These are phyloP conservation scores for Mallotus nudiflorus DNA, from an alignment of 345 rosid genomes.

Conservation along the genomic window DNA sequence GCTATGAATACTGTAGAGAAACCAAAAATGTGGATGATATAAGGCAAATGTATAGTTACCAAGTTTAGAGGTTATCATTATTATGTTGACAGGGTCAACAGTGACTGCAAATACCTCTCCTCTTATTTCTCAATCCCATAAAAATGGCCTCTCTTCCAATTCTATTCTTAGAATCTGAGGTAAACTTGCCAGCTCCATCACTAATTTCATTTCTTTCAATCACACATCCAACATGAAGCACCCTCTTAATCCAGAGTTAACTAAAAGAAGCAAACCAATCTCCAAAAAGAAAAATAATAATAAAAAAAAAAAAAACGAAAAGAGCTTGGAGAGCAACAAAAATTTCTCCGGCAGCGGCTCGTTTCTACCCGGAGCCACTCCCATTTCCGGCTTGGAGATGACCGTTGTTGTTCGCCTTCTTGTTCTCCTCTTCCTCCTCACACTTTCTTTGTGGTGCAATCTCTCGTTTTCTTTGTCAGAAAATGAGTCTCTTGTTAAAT, in stretches of 20 bases:
- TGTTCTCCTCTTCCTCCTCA: slow-evolving; percentile 19
- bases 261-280: slow-evolving; percentile 21
- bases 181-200: slow-evolving; percentile 34
- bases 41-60: background rate
- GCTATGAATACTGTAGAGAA: background rate
- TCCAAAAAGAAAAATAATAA: slow-evolving; percentile 9
- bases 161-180: slow-evolving; percentile 43
- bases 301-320: background rate
- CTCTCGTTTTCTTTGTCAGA: slow-evolving; percentile 21
- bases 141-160: background rate
- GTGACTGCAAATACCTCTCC: slow-evolving; percentile 9
- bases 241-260: slow-evolving; percentile 22
- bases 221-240: slow-evolving; percentile 27
- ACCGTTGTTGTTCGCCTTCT: slow-evolving; percentile 45
- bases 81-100: slow-evolving; percentile 16
- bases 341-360: slow-evolving; percentile 52
- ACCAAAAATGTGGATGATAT: background rate
- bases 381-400: slow-evolving; percentile 43
- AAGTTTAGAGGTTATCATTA: background rate
- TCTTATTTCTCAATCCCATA: background rate
- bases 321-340: slow-evolving; percentile 20
- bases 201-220: slow-evolving; percentile 23
- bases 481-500: slow-evolving; percentile 23
- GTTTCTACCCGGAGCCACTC: slow-evolving; percentile 26
- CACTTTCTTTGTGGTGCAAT: slow-evolving; percentile 3